Percentiles rank a stretch among this genome's conserved stretches.
phyloP scores from a whole-genome alignment of 1,284 basidiomycete species.

The Irpex lacteus region DNA sequence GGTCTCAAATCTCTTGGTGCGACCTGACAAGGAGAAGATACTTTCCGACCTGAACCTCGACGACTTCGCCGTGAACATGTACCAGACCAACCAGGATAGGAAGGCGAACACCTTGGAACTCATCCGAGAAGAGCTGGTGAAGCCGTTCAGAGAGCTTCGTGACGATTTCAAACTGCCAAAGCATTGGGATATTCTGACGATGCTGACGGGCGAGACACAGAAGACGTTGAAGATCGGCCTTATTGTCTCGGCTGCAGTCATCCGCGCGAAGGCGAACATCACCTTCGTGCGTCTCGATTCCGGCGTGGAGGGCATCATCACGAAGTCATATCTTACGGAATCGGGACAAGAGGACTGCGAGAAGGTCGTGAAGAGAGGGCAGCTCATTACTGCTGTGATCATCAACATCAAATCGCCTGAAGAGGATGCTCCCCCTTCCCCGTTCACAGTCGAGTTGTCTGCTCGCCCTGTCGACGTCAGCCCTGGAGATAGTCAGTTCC shows the following conservation, averaged over 20 bases:
- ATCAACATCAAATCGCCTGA: constrained; percentile 58
- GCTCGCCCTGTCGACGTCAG: constrained; percentile 70
- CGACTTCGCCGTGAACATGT: constrained; percentile 94
- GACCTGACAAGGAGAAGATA: constrained; percentile 78
- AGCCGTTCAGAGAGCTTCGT: constrained; percentile 83
- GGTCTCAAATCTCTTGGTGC: constrained; percentile 82
- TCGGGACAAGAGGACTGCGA: constrained; percentile 44
- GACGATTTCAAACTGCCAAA: constrained; percentile 64
- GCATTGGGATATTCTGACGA: constrained; percentile 86
- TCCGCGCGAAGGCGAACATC: constrained; percentile 51
- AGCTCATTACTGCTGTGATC: constrained; percentile 82
- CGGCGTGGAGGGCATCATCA: constrained; percentile 86
- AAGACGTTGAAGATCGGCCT: constrained; percentile 79
- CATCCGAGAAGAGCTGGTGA: constrained; percentile 87
- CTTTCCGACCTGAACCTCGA: constrained; percentile 92
- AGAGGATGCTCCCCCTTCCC: constrained; percentile 52
- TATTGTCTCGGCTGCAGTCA: constrained; percentile 81
- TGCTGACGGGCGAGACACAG: constrained; percentile 92
- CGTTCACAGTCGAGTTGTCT: constrained; percentile 77
- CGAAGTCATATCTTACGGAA: constrained; percentile 56
- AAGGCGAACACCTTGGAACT: constrained; percentile 88
- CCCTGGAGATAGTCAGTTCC: constrained; percentile 63
- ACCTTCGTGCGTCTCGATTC: constrained; percentile 82
- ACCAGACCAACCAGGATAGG: constrained; percentile 77
- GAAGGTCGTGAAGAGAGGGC: constrained; percentile 64